phyloP scores from a whole-genome alignment of 2,329 filamentous ascomycete genomes.

The Chaetomiaceae sp. region DNA sequence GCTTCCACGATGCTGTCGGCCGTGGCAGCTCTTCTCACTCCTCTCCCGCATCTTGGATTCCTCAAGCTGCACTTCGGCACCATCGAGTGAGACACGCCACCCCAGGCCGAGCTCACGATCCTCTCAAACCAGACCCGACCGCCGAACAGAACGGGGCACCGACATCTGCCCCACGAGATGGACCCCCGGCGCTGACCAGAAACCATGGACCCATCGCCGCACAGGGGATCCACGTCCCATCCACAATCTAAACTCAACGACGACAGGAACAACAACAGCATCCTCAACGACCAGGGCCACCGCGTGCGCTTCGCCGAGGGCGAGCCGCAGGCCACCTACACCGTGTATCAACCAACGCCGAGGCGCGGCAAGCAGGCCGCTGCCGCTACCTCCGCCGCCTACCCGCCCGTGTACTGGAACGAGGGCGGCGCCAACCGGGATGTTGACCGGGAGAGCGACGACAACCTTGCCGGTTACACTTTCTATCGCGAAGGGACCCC shows the following conservation, averaged over 20 bases:
- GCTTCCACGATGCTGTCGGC: neutral
- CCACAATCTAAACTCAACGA: neutral
- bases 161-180: constrained; percentile 15
- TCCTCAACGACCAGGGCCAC: constrained; percentile 1
- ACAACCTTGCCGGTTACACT: constrained; percentile 32
- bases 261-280: neutral
- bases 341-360: neutral
- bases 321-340: constrained; percentile 11
- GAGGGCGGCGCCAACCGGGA: constrained; percentile 12
- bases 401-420: constrained; percentile 29
- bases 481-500: constrained; percentile 40
- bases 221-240: constrained; percentile 18
- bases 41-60: no score
- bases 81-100: no score
- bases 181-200: constrained; percentile 17
- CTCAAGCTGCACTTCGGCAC: neutral
- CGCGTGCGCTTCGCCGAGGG: constrained; percentile 24
- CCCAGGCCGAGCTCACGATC: no score
- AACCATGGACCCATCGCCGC: constrained; percentile 17
- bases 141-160: constrained; percentile 6
- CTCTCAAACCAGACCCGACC: neutral
- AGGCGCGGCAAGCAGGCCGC: neutral
- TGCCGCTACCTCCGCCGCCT: constrained; percentile 1
- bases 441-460: constrained; percentile 13
- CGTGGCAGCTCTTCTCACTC: no score